Percentiles rank a stretch among this genome's conserved stretches.
Conservation (phyloP, 2,329 filamentous ascomycete genomes). For the Periconia macrospinosa region DNA sequence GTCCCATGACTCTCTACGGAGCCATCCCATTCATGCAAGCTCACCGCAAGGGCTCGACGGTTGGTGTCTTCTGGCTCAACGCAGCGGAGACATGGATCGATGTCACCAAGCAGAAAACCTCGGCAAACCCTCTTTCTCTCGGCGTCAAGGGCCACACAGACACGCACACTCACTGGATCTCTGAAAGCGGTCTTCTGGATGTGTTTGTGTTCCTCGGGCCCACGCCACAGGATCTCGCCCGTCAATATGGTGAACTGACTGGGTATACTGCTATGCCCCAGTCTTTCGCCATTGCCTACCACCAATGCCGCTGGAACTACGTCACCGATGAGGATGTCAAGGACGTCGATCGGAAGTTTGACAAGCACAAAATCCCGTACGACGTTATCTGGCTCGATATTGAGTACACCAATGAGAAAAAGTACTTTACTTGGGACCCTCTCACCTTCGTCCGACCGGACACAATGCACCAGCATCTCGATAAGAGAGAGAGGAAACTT, state of each 20-base stretch:
- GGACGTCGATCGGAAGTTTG: conserved; percentile 94
- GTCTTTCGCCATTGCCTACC: conserved; percentile 88
- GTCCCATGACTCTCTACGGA: conserved; percentile 98
- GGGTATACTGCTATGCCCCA: conserved; percentile 90
- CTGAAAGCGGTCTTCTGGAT: conserved; percentile 85
- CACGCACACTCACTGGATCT: conserved; percentile 96
- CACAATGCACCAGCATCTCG: conserved; percentile 85
- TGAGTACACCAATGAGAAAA: conserved; percentile 94
- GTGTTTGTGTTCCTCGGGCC: conserved; percentile 94
- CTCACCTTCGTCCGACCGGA: conserved; percentile 85
- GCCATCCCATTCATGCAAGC: conserved; percentile 97
- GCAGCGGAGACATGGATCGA: conserved; percentile 97
- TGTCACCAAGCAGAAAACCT: conserved; percentile 76
- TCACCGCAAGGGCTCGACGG: conserved; percentile 88
- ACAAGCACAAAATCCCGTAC: conserved; percentile 93
- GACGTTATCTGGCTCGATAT: conserved; percentile 99
- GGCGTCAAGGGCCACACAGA: conserved; percentile 69
- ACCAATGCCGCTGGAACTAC: conserved; percentile 99
- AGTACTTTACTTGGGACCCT: conserved; percentile 97
- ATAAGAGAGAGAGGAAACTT: conserved; percentile 82
- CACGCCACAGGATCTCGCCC: conserved; percentile 77
- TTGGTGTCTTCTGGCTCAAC: conserved; percentile 97
- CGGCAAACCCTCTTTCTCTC: conserved; percentile 75
- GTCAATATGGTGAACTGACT: conserved; percentile 84
- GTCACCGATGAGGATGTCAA: conserved; percentile 95